Conservation (phyloP, 768 basidiomycete genomes). For the Leccinum broughii region DNA sequence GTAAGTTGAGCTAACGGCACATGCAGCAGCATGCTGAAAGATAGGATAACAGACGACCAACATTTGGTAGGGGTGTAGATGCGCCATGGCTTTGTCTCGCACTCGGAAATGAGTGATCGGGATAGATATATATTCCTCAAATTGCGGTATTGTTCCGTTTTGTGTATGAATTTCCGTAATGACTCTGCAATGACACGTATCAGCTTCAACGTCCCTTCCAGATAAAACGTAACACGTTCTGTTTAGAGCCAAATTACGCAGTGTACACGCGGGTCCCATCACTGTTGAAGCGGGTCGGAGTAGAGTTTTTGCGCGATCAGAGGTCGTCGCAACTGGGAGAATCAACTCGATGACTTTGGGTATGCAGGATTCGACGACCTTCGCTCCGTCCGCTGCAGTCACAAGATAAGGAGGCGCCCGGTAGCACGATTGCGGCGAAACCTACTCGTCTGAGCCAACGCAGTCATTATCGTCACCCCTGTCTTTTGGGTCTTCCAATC, state of each 20-base stretch:
- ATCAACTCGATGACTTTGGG: neutral
- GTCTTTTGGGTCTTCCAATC: constrained; percentile 26
- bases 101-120: neutral
- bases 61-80: neutral
- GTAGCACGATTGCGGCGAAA: neutral
- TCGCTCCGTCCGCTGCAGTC: neutral
- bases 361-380: neutral
- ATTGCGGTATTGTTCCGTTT: neutral
- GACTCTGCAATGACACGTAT: neutral
- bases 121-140: neutral
- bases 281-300: constrained; percentile 17
- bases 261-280: constrained; percentile 27
- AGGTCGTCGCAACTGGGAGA: neutral
- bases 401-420: neutral
- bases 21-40: neutral
- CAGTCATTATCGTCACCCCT: constrained; percentile 24
- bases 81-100: neutral
- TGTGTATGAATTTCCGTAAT: neutral
- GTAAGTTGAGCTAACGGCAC: neutral
- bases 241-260: constrained; percentile 22
- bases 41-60: neutral
- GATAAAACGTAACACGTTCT: constrained; percentile 1
- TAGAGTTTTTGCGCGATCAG: neutral
- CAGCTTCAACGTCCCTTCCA: neutral
- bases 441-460: constrained; percentile 23